These are phyloP conservation scores for Cercospora brassicicola DNA, from an alignment of 2,329 filamentous ascomycete species.

Conservation along the genomic window DNA sequence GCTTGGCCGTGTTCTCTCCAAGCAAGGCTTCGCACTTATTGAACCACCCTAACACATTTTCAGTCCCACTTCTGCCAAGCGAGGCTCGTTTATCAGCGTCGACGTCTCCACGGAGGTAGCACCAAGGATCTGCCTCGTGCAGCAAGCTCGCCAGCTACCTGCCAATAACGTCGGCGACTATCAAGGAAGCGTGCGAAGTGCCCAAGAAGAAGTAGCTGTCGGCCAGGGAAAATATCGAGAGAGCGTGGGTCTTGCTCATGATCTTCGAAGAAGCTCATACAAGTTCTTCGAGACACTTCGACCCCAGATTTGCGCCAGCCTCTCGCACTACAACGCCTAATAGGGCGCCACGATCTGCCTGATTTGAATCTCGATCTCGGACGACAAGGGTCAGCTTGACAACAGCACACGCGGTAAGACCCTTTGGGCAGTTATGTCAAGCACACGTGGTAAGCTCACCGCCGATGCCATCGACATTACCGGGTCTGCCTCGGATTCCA, in stretches of 20 bases:
- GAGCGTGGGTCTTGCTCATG: neutral
- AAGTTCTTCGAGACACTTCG: neutral
- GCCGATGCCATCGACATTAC: neutral
- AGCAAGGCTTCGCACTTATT: neutral
- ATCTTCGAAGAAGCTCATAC: neutral
- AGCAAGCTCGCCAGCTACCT: neutral
- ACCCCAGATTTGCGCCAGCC: neutral
- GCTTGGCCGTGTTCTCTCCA: neutral
- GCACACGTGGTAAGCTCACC: neutral
- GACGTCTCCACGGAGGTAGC: neutral
- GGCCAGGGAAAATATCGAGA: neutral
- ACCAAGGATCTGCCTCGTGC: neutral
- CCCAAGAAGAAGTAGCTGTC: neutral
- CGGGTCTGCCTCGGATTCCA: neutral
- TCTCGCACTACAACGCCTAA: neutral
- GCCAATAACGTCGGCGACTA: neutral
- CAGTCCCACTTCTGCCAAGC: neutral
- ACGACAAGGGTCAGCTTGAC: neutral
- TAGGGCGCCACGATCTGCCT: constrained; percentile 1
- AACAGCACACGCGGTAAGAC: neutral
- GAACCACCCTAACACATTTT: neutral
- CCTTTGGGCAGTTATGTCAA: neutral
- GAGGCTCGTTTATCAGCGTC: neutral
- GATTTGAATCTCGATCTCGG: neutral
- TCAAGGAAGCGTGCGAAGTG: neutral